A percentile compares a stretch with the other conserved stretches of the same genome.
phyloP scores from a whole-genome alignment of 2,329 filamentous ascomycete genomes.

The Trichoderma sp. region DNA sequence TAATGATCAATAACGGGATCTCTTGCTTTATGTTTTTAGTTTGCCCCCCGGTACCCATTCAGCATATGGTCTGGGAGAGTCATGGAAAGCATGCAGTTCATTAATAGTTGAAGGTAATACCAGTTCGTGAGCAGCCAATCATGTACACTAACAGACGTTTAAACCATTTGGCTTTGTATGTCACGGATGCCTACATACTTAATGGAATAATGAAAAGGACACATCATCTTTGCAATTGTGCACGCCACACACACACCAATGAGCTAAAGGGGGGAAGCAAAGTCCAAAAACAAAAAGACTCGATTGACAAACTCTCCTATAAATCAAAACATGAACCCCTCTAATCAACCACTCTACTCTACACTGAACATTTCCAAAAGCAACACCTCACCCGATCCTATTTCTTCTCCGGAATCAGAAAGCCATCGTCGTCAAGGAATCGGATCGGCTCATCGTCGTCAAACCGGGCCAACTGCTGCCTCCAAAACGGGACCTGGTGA shows the following conservation, averaged over 20 bases:
- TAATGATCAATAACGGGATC: not conserved
- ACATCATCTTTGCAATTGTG: not conserved
- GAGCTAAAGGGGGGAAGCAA: no score
- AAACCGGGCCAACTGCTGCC: slow-evolving; percentile 31
- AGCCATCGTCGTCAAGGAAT: slow-evolving; percentile 28
- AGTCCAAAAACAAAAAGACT: no score
- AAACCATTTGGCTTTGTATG: not conserved
- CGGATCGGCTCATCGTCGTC: slow-evolving; percentile 24
- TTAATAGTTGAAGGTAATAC: not conserved
- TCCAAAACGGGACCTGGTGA: slow-evolving; percentile 32
- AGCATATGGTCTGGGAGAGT: not conserved
- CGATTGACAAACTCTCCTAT: no score
- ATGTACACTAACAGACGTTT: not conserved
- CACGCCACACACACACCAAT: not conserved
- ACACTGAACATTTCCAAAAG: not conserved
- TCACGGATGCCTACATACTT: not conserved
- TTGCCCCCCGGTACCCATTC: no score
- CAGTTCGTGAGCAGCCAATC: not conserved
- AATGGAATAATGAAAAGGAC: not conserved
- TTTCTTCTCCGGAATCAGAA: not conserved
- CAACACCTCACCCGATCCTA: not conserved
- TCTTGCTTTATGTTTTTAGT: not conserved
- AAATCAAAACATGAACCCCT: no score
- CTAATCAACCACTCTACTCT: no score
- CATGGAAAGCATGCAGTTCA: not conserved